These are phyloP conservation scores for Didymella segeticola DNA, from an alignment of 2,329 filamentous ascomycete species.

Conservation along the genomic window DNA sequence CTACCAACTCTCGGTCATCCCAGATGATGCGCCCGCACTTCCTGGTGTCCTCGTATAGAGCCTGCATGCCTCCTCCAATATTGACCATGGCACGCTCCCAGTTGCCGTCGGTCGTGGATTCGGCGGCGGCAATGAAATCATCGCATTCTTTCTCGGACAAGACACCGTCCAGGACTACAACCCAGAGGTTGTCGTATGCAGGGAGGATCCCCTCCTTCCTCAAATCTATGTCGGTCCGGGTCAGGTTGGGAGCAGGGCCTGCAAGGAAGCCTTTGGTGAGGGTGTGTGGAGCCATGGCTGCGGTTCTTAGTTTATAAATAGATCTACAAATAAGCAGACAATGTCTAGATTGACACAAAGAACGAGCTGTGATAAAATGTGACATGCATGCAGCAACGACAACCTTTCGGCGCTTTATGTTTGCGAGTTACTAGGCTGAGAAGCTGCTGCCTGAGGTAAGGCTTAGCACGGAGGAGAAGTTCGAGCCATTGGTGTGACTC, in stretches of 20 bases:
- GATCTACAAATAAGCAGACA: not conserved
- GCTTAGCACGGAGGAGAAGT: conserved; percentile 10
- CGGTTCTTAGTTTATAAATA: conserved; percentile 1
- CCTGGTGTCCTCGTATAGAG: conserved; percentile 63
- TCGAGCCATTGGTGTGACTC: conserved; percentile 9
- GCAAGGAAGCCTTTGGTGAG: conserved; percentile 58
- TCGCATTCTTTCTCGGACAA: conserved; percentile 68
- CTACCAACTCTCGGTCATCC: conserved; percentile 68
- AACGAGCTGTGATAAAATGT: not conserved
- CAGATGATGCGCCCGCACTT: conserved; percentile 80
- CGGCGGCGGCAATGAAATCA: conserved; percentile 37
- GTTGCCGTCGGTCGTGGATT: conserved; percentile 40
- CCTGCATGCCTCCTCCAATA: conserved; percentile 67
- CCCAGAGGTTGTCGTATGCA: conserved; percentile 63
- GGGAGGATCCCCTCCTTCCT: conserved; percentile 50
- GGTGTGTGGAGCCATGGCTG: conserved; percentile 43
- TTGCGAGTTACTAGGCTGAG: conserved; percentile 9
- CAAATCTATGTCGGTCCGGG: conserved; percentile 62
- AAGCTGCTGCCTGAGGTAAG: conserved; percentile 26
- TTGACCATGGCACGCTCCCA: conserved; percentile 77
- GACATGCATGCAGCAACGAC: not conserved
- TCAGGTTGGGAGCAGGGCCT: conserved; percentile 55
- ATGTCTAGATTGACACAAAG: not conserved
- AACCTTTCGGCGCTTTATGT: not conserved
- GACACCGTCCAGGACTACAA: conserved; percentile 69